These are phyloP conservation scores for Diaporthe sp. DNA, from an alignment of 2,329 filamentous ascomycete species.

Conservation along the genomic window DNA sequence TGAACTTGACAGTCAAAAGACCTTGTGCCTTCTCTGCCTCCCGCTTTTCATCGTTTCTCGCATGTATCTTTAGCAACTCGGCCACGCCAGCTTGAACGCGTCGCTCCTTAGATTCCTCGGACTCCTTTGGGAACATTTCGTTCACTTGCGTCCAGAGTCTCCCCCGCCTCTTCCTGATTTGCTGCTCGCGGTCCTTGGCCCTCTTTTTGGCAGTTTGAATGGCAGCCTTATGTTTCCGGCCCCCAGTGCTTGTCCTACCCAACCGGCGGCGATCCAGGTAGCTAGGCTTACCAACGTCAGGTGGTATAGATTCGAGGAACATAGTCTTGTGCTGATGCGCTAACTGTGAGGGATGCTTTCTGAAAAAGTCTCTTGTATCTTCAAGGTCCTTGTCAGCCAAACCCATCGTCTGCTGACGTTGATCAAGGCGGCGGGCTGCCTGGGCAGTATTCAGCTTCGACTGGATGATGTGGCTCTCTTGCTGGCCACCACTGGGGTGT, in stretches of 20 bases:
- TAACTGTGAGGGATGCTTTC: background rate
- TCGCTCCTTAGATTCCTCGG: background rate
- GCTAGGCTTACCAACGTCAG: background rate
- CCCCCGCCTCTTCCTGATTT: background rate
- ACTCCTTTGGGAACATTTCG: constrained; percentile 7
- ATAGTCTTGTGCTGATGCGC: background rate
- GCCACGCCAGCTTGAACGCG: background rate
- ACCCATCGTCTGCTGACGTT: too few species aligned
- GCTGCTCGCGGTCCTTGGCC: background rate
- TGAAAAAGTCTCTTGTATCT: background rate
- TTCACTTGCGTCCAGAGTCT: background rate
- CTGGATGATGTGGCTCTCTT: background rate
- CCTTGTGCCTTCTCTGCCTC: background rate
- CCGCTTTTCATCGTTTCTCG: constrained; percentile 2
- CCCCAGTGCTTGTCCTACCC: background rate
- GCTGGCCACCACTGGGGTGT: background rate
- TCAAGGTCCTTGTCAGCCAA: background rate
- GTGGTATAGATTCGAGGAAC: constrained; percentile 11
- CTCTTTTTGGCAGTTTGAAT: background rate
- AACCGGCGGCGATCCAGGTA: background rate
- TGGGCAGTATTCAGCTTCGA: background rate
- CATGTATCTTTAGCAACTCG: background rate
- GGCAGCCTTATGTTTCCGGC: background rate
- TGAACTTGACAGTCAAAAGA: constrained; percentile 3
- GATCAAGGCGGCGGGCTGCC: background rate